Conservation (phyloP, 2,329 filamentous ascomycete genomes). For the Cytospora leucostoma region DNA sequence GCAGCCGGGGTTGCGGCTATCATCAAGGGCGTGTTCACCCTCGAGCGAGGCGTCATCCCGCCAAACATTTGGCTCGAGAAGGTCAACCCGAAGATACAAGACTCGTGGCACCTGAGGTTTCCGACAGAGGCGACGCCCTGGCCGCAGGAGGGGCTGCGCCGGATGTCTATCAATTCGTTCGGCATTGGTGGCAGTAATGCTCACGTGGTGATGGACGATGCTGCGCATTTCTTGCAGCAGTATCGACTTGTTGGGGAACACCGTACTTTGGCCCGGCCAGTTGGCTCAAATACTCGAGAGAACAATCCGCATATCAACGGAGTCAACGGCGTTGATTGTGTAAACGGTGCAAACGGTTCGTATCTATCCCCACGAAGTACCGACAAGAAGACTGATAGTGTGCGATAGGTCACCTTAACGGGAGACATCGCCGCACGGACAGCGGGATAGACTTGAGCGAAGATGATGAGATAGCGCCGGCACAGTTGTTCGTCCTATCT, state of each 20-base stretch:
- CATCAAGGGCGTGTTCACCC: constrained; percentile 32
- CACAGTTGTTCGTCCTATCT: constrained; percentile 21
- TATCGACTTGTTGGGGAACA: constrained; percentile 13
- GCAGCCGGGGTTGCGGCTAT: constrained; percentile 32
- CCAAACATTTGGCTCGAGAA: constrained; percentile 30
- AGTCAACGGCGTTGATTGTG: too few species aligned
- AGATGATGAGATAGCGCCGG: background rate
- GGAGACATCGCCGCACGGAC: constrained; percentile 2
- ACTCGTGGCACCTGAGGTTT: constrained; percentile 28
- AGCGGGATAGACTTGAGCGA: constrained; percentile 13
- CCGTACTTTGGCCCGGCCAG: constrained; percentile 25
- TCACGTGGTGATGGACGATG: constrained; percentile 29
- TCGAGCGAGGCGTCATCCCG: constrained; percentile 33
- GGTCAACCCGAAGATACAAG: constrained; percentile 30
- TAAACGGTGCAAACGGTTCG: background rate
- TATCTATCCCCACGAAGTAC: background rate
- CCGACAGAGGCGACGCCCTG: constrained; percentile 26
- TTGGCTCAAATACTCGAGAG: constrained; percentile 27
- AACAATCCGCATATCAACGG: background rate
- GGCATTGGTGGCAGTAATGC: constrained; percentile 38
- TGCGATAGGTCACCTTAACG: background rate
- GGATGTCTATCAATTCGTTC: constrained; percentile 37
- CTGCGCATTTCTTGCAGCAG: constrained; percentile 18
- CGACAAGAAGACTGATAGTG: background rate
- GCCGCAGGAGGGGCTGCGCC: constrained; percentile 28